phyloP scores from a whole-genome alignment of 2,329 filamentous ascomycete genomes.

The Lasiodiplodia hormozganensis region DNA sequence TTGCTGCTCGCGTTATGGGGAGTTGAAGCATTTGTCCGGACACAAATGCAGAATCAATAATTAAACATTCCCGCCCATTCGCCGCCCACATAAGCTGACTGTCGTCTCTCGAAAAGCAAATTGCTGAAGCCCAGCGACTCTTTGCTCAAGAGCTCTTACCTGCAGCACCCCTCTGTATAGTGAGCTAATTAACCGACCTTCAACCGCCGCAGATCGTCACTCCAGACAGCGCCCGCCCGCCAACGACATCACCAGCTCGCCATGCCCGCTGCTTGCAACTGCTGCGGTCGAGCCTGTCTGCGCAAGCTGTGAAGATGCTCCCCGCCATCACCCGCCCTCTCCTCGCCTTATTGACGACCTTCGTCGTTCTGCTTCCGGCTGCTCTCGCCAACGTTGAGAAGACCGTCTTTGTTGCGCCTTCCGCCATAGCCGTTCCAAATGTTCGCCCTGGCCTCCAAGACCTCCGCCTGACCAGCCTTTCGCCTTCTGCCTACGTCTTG shows the following conservation, averaged over 20 bases:
- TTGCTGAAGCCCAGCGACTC: background rate
- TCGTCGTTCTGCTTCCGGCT: background rate
- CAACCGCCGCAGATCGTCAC: slow-evolving; percentile 10
- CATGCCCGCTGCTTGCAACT: slow-evolving; percentile 26
- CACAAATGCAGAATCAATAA: too few relatives aligned
- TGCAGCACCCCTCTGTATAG: too few relatives aligned
- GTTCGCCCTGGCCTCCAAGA: slow-evolving; percentile 63
- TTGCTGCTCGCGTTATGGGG: too few relatives aligned
- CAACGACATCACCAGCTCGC: slow-evolving; percentile 22
- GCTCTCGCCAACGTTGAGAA: slow-evolving; percentile 85
- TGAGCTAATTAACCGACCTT: slow-evolving; percentile 14
- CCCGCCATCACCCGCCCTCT: slow-evolving; percentile 4
- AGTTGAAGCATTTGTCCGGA: too few relatives aligned
- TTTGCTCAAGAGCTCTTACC: background rate
- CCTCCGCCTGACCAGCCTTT: slow-evolving; percentile 70
- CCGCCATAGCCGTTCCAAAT: slow-evolving; percentile 61
- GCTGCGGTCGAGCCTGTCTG: slow-evolving; percentile 27
- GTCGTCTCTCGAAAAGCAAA: too few relatives aligned
- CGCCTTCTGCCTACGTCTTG: slow-evolving; percentile 60
- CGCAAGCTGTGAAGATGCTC: slow-evolving; percentile 29
- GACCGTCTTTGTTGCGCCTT: slow-evolving; percentile 80
- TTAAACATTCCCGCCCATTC: too few relatives aligned
- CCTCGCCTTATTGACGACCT: background rate
- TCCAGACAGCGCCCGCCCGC: slow-evolving; percentile 4
- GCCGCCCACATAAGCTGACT: too few relatives aligned